These are phyloP conservation scores for Cadophora luteo-olivacea DNA, from an alignment of 2,329 filamentous ascomycete species.

Conservation along the genomic window DNA sequence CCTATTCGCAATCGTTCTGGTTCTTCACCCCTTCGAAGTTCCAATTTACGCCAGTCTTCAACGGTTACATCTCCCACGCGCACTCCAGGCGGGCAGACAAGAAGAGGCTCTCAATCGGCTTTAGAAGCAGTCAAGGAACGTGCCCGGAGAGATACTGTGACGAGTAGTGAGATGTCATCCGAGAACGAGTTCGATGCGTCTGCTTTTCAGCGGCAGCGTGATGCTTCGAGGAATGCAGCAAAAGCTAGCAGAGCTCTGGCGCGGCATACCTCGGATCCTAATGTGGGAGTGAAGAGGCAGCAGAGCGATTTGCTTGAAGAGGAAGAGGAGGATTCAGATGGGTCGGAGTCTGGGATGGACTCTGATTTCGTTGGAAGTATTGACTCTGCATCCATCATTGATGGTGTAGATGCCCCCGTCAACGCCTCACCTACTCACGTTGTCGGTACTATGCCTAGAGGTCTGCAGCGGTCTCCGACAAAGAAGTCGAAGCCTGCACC, in stretches of 20 bases:
- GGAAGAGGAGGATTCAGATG: constrained; percentile 61
- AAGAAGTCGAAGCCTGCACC: constrained; percentile 65
- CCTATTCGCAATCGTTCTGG: constrained; percentile 84
- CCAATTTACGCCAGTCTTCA: constrained; percentile 63
- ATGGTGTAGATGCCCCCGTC: constrained; percentile 64
- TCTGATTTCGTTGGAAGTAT: constrained; percentile 71
- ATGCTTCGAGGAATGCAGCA: constrained; percentile 64
- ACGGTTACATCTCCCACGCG: constrained; percentile 78
- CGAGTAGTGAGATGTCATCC: constrained; percentile 82
- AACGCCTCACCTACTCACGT: constrained; percentile 62
- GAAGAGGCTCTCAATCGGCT: constrained; percentile 74
- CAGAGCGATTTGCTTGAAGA: constrained; percentile 58
- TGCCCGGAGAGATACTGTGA: constrained; percentile 75
- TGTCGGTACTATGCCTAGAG: constrained; percentile 68
- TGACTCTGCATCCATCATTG: constrained; percentile 75
- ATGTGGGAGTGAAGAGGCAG: constrained; percentile 42
- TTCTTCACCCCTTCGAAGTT: constrained; percentile 82
- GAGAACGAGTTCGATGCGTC: constrained; percentile 79
- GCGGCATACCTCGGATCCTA: constrained; percentile 59
- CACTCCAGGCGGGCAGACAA: constrained; percentile 49
- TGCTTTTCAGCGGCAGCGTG: constrained; percentile 67
- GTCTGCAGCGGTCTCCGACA: constrained; percentile 67
- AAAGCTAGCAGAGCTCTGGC: constrained; percentile 59
- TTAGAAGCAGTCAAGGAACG: constrained; percentile 74
- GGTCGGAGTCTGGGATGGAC: constrained; percentile 65